These are phyloP conservation scores for Mycosarcoma maydis DNA, from an alignment of 1,284 basidiomycete genomes.

Conservation along the genomic window DNA sequence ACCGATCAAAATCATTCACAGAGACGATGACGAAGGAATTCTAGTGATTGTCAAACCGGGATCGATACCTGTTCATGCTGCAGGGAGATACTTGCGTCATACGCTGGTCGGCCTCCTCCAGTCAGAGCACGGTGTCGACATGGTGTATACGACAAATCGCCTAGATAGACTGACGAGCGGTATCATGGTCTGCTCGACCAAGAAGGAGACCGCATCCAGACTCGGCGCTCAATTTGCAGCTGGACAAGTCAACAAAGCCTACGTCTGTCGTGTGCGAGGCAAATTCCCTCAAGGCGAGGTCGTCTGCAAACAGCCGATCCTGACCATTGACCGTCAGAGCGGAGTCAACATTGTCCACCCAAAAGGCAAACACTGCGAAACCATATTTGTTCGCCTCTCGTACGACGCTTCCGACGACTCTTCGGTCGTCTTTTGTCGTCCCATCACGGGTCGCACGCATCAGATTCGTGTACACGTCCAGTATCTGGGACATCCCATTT, in stretches of 20 bases:
- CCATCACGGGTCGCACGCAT: constrained; percentile 76
- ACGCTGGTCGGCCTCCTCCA: constrained; percentile 83
- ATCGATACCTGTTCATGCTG: constrained; percentile 64
- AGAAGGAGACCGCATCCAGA: constrained; percentile 75
- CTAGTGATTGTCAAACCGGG: constrained; percentile 77
- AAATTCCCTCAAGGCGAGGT: constrained; percentile 75
- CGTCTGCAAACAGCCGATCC: constrained; percentile 83
- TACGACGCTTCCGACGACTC: constrained; percentile 86
- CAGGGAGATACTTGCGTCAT: constrained; percentile 58
- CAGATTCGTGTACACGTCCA: constrained; percentile 96
- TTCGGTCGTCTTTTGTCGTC: constrained; percentile 82
- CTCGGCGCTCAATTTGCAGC: constrained; percentile 71
- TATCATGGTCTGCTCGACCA: constrained; percentile 91
- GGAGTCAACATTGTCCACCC: constrained; percentile 83
- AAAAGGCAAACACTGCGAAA: constrained; percentile 74
- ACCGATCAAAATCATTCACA: constrained; percentile 81
- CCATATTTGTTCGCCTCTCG: constrained; percentile 84
- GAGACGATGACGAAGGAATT: constrained; percentile 81
- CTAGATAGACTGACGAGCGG: constrained; percentile 94
- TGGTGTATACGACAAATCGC: constrained; percentile 89
- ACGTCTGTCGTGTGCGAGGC: constrained; percentile 52
- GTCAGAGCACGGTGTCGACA: constrained; percentile 82
- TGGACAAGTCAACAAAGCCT: constrained; percentile 75
- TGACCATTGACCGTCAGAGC: constrained; percentile 94
- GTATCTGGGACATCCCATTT: constrained; percentile 90